A percentile compares a stretch with the other conserved stretches of the same genome.
phyloP scores from a whole-genome alignment of 495 filamentous ascomycete species.

The Aspergillus asperescens region DNA sequence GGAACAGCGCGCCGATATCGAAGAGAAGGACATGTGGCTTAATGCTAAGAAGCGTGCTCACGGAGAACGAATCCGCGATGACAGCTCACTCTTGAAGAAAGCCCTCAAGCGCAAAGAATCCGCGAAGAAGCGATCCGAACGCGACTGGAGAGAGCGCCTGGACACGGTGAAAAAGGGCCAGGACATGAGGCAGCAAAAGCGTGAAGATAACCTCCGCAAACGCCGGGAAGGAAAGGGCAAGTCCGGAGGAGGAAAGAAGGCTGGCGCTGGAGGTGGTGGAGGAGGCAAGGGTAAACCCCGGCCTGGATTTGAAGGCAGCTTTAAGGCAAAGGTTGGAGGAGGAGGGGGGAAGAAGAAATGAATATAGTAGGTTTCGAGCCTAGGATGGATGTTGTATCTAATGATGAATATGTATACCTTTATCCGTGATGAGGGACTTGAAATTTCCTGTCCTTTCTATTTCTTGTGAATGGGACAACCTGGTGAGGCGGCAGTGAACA shows the following conservation, averaged over 20 bases:
- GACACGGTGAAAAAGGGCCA: slow-evolving; percentile 70
- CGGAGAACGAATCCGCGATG: slow-evolving; percentile 85
- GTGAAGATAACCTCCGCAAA: slow-evolving; percentile 83
- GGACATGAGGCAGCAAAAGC: slow-evolving; percentile 75
- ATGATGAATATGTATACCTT: slow-evolving; percentile 12
- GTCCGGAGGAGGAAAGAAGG: slow-evolving; percentile 50
- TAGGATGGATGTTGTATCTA: slow-evolving; percentile 4
- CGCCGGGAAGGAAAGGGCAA: slow-evolving; percentile 71
- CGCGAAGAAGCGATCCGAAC: slow-evolving; percentile 80
- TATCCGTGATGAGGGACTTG: not conserved
- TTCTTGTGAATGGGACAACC: not conserved
- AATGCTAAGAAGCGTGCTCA: slow-evolving; percentile 84
- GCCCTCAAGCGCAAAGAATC: slow-evolving; percentile 89
- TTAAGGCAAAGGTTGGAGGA: slow-evolving; percentile 52
- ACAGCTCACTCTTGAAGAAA: slow-evolving; percentile 86
- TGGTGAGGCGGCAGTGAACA: not conserved
- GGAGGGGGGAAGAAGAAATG: slow-evolving; percentile 41
- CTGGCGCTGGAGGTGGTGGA: slow-evolving; percentile 52
- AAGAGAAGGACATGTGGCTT: slow-evolving; percentile 91
- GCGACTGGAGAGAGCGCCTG: slow-evolving; percentile 80
- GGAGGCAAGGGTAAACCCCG: slow-evolving; percentile 44
- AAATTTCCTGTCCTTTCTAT: not conserved
- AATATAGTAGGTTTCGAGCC: slow-evolving; percentile 7
- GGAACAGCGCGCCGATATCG: slow-evolving; percentile 73
- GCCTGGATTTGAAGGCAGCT: slow-evolving; percentile 91